Base-by-base conservation (phyloP, 2,329 filamentous ascomycete genomes). In the Fusarium burgessii region DNA sequence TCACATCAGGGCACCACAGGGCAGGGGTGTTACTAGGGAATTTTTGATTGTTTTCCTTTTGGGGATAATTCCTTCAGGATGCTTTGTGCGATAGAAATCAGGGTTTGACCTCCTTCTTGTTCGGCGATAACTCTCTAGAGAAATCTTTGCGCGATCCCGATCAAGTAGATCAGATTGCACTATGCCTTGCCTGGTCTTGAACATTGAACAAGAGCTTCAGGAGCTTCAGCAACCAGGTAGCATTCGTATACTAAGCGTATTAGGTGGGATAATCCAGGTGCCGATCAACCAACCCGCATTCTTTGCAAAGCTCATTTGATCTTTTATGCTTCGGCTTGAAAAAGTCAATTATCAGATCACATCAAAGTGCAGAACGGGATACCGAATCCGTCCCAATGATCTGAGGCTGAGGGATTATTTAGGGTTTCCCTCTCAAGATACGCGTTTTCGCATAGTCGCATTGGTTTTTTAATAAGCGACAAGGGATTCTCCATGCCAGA, bases 361-460 rank as follows among this genome's bases (percentile, higher is more conserved):
- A 18, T 33, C 32, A 14, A 14, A 33, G 23, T n/a, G 15, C 38
- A 32, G 41, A 33, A 18, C 12, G 20, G 20, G 25, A 17, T 49
- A 9, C 32, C 40, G 14, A 56, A 47, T 47, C 20, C 40, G 20
- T 49, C 52, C 17, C 5, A 20, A 49, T 36, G 29, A 36, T 14
- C 32, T 49, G 52, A 47, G 52, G 20, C 17, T 27, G 41, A 38
- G 35, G 29, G 41, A n/a, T 11, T 33, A 32, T 59, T 36, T 15
- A 18, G 23, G 29, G 33, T 43, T 20, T 40, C 18, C 17, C 50
- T 18, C 40, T 54, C 5, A 18, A 55, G 27, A 55, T 59, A 27
- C 66, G 66, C 57, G 62, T 45, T 58, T 71, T 71, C 58, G 68
- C 57, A 55, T 59, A 58, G 50, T 67, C 61, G 67, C 57, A 63